Evolutionary conservation across 768 basidiomycete genomes (phyloP).

Genomic region (Calocera viscosa): DNA sequence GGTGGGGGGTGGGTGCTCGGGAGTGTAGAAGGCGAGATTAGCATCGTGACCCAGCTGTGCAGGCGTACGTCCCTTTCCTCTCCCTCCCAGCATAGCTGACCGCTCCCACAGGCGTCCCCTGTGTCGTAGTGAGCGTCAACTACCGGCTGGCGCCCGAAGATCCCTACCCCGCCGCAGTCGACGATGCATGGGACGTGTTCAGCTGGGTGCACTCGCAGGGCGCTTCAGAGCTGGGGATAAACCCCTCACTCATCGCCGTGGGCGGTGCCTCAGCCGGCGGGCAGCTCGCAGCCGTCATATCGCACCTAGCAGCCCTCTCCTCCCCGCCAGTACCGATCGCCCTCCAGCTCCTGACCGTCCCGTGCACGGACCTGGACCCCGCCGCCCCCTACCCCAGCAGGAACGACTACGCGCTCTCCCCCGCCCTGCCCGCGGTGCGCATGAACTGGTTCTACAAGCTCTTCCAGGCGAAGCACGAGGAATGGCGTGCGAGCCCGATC

Average conservation of each 20-base stretch:
- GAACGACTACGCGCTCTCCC: conserved; percentile 44
- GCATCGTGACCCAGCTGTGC: conserved; percentile 51
- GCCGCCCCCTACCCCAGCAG: conserved; percentile 37
- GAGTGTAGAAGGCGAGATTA: conserved; percentile 41
- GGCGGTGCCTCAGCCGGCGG: conserved; percentile 68
- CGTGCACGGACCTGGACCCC: conserved; percentile 45
- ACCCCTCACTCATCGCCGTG: conserved; percentile 47
- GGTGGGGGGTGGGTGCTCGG: conserved; percentile 73
- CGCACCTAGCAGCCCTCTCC: conserved; percentile 46
- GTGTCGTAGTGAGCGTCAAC: conserved; percentile 53
- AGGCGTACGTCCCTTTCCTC: conserved; percentile 30
- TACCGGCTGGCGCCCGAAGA: conserved; percentile 63
- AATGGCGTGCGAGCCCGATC: conserved; percentile 54
- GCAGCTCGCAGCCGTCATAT: conserved; percentile 52
- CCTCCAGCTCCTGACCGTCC: conserved; percentile 57
- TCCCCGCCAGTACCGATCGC: conserved; percentile 41
- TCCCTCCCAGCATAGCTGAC: background rate
- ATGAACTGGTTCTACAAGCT: conserved; percentile 65
- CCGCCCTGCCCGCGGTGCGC: conserved; percentile 46
- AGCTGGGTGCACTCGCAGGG: conserved; percentile 48
- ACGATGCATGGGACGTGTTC: conserved; percentile 56
- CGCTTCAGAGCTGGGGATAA: conserved; percentile 34
- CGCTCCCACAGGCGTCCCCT: conserved; percentile 38
- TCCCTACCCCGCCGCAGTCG: conserved; percentile 57
- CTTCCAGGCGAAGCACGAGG: conserved; percentile 51